Evolutionary conservation across 768 basidiomycete species (phyloP).

Genomic region (Asterophora parasitica): DNA sequence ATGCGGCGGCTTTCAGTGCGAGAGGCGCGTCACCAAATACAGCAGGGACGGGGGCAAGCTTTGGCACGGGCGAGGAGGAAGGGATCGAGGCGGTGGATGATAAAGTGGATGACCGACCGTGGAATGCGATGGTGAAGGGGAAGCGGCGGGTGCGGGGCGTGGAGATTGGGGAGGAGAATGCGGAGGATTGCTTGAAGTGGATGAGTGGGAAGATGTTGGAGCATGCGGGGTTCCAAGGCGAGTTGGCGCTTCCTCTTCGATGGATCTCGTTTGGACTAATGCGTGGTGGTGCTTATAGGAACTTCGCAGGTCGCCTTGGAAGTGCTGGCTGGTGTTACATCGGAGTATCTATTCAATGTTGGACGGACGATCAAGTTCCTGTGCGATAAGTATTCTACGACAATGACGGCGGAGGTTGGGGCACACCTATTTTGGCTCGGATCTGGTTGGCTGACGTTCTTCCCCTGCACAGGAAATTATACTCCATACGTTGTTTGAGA

Average conservation of each 20-base stretch:
- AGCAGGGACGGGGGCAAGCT: conserved; percentile 5
- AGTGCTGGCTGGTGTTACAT: conserved; percentile 68
- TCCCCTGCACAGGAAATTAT: conserved; percentile 74
- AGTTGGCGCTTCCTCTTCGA: conserved; percentile 18
- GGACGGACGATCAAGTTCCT: conserved; percentile 82
- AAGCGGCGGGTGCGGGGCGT: conserved; percentile 29
- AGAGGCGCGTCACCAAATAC: conserved; percentile 14
- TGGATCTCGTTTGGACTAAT: not conserved
- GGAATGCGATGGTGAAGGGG: conserved; percentile 34
- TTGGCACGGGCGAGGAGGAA: conserved; percentile 19
- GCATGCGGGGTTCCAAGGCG: conserved; percentile 91
- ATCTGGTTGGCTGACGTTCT: conserved; percentile 6
- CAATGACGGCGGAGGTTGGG: conserved; percentile 82
- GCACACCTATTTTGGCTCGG: not conserved
- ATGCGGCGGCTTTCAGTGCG: conserved; percentile 30
- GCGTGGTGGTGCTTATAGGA: conserved; percentile 36
- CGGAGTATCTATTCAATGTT: conserved; percentile 81
- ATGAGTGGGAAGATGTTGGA: conserved; percentile 75
- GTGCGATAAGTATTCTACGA: conserved; percentile 71
- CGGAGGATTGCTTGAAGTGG: conserved; percentile 66
- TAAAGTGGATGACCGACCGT: conserved; percentile 58
- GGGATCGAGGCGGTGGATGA: conserved; percentile 30
- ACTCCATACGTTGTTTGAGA: conserved; percentile 86
- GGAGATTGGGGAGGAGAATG: conserved; percentile 58
- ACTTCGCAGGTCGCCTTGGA: conserved; percentile 73